These are phyloP conservation scores for Citrullus colocynthis DNA, from an alignment of 306 rosid species.

Conservation along the genomic window DNA sequence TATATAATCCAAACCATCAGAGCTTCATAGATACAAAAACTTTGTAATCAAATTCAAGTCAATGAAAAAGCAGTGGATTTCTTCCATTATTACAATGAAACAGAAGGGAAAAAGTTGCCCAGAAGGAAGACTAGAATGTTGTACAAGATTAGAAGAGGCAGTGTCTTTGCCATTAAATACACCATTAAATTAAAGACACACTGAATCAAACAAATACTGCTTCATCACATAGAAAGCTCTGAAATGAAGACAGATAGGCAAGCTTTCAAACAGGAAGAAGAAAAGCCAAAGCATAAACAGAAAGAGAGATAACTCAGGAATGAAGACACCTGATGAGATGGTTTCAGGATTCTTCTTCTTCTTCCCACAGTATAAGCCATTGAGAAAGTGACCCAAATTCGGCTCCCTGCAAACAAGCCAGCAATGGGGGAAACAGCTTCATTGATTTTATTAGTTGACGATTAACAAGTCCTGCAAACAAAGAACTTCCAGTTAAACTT, in stretches of 20 bases:
- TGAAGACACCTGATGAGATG: neutral
- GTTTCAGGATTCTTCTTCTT: neutral
- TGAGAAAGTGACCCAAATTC: slow-evolving; percentile 1
- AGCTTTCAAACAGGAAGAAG: neutral
- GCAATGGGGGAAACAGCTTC: neutral
- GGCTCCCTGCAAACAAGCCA: neutral
- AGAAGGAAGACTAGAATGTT: neutral
- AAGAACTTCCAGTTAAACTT: neutral
- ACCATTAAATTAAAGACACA: neutral
- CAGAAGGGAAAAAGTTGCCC: neutral
- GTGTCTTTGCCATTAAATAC: neutral
- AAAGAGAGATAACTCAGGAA: neutral
- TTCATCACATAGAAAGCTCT: neutral
- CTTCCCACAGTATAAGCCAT: neutral
- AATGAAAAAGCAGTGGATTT: neutral
- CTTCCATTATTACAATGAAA: slow-evolving; percentile 3
- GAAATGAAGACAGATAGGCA: neutral
- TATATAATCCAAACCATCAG: neutral
- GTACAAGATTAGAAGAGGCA: neutral
- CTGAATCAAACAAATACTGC: neutral
- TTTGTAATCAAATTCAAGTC: neutral
- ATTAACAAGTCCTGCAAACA: neutral
- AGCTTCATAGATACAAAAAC: neutral
- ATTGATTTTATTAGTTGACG: neutral
- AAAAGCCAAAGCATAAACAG: neutral